These are phyloP conservation scores for Cladosporium sp. DNA, from an alignment of 2,329 filamentous ascomycete genomes.

Conservation along the genomic window DNA sequence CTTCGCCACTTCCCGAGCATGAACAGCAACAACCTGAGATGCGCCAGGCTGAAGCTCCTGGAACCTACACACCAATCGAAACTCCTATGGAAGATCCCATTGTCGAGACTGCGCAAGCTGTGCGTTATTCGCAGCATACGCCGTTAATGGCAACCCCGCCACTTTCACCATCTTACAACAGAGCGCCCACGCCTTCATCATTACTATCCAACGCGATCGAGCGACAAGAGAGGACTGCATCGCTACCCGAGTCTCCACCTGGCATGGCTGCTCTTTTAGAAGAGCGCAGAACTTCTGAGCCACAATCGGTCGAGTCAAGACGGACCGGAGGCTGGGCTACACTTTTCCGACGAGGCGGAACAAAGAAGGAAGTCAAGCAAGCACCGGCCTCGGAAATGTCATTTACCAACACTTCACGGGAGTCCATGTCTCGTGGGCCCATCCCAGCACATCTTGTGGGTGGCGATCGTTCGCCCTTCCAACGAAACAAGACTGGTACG, in stretches of 20 bases:
- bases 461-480: constrained; percentile 36
- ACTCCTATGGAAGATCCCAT: constrained; percentile 49
- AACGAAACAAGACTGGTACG: constrained; percentile 54
- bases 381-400: constrained; percentile 64
- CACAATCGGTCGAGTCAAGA: constrained; percentile 43
- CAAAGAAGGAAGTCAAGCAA: constrained; percentile 49
- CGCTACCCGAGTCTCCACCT: constrained; percentile 25
- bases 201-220: constrained; percentile 8
- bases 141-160: constrained; percentile 37
- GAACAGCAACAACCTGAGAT: constrained; percentile 19
- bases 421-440: constrained; percentile 70
- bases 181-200: constrained; percentile 18
- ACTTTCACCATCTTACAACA: constrained; percentile 30
- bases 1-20: constrained; percentile 21
- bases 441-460: constrained; percentile 51
- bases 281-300: constrained; percentile 39
- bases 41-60: constrained; percentile 18
- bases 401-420: constrained; percentile 86
- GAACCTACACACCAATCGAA: constrained; percentile 38
- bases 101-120: constrained; percentile 49
- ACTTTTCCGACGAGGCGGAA: constrained; percentile 68
- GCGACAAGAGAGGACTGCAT: constrained; percentile 21
- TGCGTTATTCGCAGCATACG: constrained; percentile 15
- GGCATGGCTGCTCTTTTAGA: constrained; percentile 35
- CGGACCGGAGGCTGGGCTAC: constrained; percentile 61